A percentile compares a stretch with the other conserved stretches of the same genome.
These are phyloP conservation scores for Entophlyctis helioformis DNA, from an alignment of 192 early-diverging fungal species.

Conservation along the genomic window DNA sequence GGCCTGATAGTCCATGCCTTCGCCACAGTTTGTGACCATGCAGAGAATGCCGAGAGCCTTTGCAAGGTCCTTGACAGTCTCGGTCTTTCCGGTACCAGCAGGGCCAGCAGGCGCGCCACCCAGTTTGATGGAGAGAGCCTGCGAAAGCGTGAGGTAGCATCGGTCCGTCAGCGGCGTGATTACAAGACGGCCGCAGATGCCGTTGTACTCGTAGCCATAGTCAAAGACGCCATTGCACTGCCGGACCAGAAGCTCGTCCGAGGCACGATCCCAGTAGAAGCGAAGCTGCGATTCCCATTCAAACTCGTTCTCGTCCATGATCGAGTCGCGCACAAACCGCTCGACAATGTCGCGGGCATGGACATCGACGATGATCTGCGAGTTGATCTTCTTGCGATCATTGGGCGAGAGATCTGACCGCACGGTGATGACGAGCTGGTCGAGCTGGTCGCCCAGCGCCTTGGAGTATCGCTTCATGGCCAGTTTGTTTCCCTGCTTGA, in stretches of 20 bases:
- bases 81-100: conserved; percentile 50
- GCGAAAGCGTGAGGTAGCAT: conserved; percentile 46
- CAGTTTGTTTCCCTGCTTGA: conserved; percentile 42
- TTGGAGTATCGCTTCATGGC: conserved; percentile 48
- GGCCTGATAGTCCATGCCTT: conserved; percentile 49
- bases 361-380: conserved; percentile 51
- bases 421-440: conserved; percentile 36
- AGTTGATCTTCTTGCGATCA: conserved; percentile 42
- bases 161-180: conserved; percentile 50
- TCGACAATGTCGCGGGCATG: conserved; percentile 52
- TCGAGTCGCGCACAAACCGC: conserved; percentile 41
- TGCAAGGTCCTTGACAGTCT: conserved; percentile 51
- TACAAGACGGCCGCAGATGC: conserved; percentile 41
- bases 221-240: conserved; percentile 48
- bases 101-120: conserved; percentile 50
- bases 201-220: conserved; percentile 55
- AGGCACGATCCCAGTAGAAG: conserved; percentile 42
- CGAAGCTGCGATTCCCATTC: conserved; percentile 54
- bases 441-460: conserved; percentile 38
- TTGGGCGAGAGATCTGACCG: conserved; percentile 37
- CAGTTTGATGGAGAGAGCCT: conserved; percentile 46
- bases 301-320: conserved; percentile 45
- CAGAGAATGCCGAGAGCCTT: conserved; percentile 46
- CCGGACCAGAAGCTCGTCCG: conserved; percentile 34
- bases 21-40: conserved; percentile 52